Conservation (phyloP, 495 filamentous ascomycete genomes). For the Aspergillus hancockii region DNA sequence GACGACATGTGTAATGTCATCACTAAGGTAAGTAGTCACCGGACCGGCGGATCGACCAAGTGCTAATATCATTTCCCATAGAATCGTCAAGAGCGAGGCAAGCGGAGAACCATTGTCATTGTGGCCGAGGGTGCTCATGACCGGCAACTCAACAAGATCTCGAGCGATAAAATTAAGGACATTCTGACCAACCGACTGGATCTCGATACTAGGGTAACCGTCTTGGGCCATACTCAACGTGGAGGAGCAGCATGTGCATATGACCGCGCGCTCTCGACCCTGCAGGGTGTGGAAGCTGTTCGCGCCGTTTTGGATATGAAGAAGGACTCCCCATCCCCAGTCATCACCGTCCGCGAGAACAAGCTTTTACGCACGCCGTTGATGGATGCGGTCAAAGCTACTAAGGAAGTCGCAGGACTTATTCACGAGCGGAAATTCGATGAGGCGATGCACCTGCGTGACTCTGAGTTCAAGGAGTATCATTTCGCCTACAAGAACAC, state of each 20-base stretch:
- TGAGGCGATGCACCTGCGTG: slow-evolving; percentile 79
- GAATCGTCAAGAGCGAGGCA: slow-evolving; percentile 83
- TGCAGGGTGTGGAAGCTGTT: slow-evolving; percentile 96
- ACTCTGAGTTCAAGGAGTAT: slow-evolving; percentile 93
- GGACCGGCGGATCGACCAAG: not conserved
- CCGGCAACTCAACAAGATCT: slow-evolving; percentile 79
- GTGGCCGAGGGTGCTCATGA: slow-evolving; percentile 94
- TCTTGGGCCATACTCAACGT: slow-evolving; percentile 93
- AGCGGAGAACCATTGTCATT: slow-evolving; percentile 97
- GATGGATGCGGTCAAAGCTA: slow-evolving; percentile 82
- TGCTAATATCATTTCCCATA: slow-evolving; percentile 44
- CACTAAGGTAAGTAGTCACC: slow-evolving; percentile 58
- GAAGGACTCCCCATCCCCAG: slow-evolving; percentile 85
- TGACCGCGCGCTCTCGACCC: slow-evolving; percentile 87
- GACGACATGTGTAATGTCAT: slow-evolving; percentile 85
- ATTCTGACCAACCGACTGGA: slow-evolving; percentile 77
- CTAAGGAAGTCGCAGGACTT: slow-evolving; percentile 76
- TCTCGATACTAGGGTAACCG: slow-evolving; percentile 92
- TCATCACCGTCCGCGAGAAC: slow-evolving; percentile 96
- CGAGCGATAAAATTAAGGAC: slow-evolving; percentile 76
- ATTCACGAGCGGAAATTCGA: slow-evolving; percentile 84
- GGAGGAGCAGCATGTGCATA: slow-evolving; percentile 91
- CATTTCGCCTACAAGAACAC: slow-evolving; percentile 88
- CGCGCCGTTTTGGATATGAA: slow-evolving; percentile 91
- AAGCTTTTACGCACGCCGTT: slow-evolving; percentile 90